Evolutionary conservation across 2,329 filamentous ascomycete species (phyloP).

Genomic region (Colletotrichum cuscutae): DNA sequence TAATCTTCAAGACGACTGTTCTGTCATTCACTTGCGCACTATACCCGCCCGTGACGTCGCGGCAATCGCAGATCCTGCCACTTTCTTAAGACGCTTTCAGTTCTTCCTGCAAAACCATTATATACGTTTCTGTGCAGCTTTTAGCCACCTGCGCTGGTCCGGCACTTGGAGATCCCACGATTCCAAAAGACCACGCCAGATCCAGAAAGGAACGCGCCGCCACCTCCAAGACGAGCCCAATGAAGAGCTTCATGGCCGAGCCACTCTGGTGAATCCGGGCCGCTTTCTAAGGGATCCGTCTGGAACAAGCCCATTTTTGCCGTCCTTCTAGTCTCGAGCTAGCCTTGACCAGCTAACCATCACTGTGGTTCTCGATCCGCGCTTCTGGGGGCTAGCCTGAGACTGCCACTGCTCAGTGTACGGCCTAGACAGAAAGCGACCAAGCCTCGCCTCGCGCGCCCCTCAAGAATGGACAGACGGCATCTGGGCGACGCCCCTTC

Average conservation of each 20-base stretch:
- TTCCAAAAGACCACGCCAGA: slow-evolving; percentile 11
- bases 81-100: slow-evolving; percentile 19
- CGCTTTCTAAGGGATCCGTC: slow-evolving; percentile 17
- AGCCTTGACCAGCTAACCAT: slow-evolving; percentile 12
- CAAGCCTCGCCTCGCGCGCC: slow-evolving; percentile 4
- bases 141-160: slow-evolving; percentile 8
- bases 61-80: neutral
- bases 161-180: neutral
- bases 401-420: slow-evolving; percentile 2
- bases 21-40: neutral
- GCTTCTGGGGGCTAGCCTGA: neutral
- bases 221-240: slow-evolving; percentile 14
- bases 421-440: slow-evolving; percentile 26
- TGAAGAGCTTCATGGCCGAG: slow-evolving; percentile 21
- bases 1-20: neutral
- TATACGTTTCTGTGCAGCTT: slow-evolving; percentile 6
- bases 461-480: slow-evolving; percentile 25
- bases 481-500: slow-evolving; percentile 22
- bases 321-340: slow-evolving; percentile 6
- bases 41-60: slow-evolving; percentile 12
- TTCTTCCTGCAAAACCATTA: slow-evolving; percentile 4
- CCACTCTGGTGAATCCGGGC: slow-evolving; percentile 32
- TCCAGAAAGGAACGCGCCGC: slow-evolving; percentile 28
- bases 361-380: slow-evolving; percentile 19
- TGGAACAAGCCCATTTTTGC: slow-evolving; percentile 26